Evolutionary conservation across 2,329 filamentous ascomycete genomes (phyloP).

Genomic region (Penicillium brasilianum): DNA sequence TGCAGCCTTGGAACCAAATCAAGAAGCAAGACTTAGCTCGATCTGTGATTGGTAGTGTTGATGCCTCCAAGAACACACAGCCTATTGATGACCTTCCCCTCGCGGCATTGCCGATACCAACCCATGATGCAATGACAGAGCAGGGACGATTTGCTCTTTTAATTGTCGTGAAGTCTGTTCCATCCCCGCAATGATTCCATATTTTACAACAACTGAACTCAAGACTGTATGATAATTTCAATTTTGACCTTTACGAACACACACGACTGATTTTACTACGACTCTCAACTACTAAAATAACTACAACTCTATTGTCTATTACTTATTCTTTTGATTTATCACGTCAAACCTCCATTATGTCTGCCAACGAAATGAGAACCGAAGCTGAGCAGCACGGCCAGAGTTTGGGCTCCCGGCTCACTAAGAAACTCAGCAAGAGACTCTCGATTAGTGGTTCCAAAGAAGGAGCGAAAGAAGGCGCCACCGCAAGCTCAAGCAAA

Average conservation of each 20-base stretch:
- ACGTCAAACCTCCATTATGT: conserved; percentile 19
- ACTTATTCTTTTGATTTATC: conserved; percentile 7
- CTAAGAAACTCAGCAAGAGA: conserved; percentile 26
- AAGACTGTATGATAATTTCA: conserved; percentile 26
- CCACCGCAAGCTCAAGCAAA: conserved; percentile 9
- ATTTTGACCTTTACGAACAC: conserved; percentile 12
- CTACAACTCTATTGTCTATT: conserved; percentile 5
- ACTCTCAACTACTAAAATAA: background rate
- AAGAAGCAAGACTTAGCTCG: conserved; percentile 10
- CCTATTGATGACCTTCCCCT: conserved; percentile 6
- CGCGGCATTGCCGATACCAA: conserved; percentile 15
- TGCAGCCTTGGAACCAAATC: conserved; percentile 17
- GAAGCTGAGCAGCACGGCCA: conserved; percentile 20
- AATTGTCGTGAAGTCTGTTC: conserved; percentile 14
- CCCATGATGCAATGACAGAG: conserved; percentile 30
- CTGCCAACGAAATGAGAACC: conserved; percentile 17
- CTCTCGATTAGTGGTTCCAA: conserved; percentile 22
- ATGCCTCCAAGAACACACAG: conserved; percentile 2
- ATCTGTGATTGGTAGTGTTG: conserved; percentile 5
- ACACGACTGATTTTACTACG: conserved; percentile 1
- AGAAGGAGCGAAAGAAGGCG: conserved; percentile 11
- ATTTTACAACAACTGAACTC: conserved; percentile 18
- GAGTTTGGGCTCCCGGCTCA: conserved; percentile 22
- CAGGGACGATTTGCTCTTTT: conserved; percentile 14
- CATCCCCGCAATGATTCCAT: background rate